Conservation (phyloP, 2,329 filamentous ascomycete species). For the Iodosphaeria phyllophila region DNA sequence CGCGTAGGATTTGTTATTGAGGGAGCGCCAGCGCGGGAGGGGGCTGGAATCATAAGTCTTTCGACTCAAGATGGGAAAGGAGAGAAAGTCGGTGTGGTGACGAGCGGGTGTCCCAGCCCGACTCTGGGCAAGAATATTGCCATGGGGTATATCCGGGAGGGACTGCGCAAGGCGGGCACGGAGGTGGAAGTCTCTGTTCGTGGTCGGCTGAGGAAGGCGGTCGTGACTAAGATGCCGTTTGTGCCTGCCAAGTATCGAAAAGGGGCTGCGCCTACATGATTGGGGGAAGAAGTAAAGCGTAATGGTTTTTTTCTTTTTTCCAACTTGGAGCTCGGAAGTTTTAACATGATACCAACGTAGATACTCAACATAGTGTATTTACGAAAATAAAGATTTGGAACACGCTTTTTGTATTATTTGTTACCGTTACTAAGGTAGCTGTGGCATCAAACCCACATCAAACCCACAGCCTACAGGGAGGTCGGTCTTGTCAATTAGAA, state of each 20-base stretch:
- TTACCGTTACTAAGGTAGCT: too few relatives aligned
- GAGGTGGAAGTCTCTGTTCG: conserved; percentile 62
- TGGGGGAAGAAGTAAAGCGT: too few relatives aligned
- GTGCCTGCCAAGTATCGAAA: conserved; percentile 61
- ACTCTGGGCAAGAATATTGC: conserved; percentile 79
- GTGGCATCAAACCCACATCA: too few relatives aligned
- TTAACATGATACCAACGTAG: too few relatives aligned
- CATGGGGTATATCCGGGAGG: conserved; percentile 80
- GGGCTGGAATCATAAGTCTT: conserved; percentile 51
- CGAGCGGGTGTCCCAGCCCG: conserved; percentile 79
- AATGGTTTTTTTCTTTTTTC: background rate
- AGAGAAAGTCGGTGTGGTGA: conserved; percentile 58
- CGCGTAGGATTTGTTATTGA: conserved; percentile 69
- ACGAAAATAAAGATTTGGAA: too few relatives aligned
- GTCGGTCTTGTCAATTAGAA: too few relatives aligned
- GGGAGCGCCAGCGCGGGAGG: conserved; percentile 78
- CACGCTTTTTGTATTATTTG: too few relatives aligned
- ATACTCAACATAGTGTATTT: too few relatives aligned
- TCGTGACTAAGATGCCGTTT: conserved; percentile 80
- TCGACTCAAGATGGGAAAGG: conserved; percentile 21
- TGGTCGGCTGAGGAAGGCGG: conserved; percentile 55
- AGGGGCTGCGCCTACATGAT: conserved; percentile 10
- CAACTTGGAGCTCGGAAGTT: too few relatives aligned
- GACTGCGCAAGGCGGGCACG: conserved; percentile 68
- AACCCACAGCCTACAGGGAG: too few relatives aligned